These are phyloP conservation scores for Amylostereum chailletii DNA, from an alignment of 1,284 basidiomycete species.

Conservation along the genomic window DNA sequence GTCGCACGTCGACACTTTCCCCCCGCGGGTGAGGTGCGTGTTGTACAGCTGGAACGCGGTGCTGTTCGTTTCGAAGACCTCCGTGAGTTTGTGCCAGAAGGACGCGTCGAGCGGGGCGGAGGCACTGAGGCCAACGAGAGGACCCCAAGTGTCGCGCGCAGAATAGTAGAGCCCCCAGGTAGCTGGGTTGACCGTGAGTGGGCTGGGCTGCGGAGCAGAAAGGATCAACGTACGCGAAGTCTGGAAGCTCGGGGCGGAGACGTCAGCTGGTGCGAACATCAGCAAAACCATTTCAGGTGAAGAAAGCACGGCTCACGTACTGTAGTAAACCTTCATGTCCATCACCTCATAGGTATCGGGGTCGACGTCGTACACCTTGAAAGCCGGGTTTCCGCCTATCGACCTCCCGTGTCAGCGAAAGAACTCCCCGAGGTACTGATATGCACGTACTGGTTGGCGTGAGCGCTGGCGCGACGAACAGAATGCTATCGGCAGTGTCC, in stretches of 20 bases:
- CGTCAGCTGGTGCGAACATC: slow-evolving; percentile 21
- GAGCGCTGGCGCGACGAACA: slow-evolving; percentile 42
- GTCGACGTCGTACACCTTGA: slow-evolving; percentile 45
- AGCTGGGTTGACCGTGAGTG: slow-evolving; percentile 21
- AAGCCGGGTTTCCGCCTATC: slow-evolving; percentile 41
- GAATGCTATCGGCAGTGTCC: slow-evolving; percentile 40
- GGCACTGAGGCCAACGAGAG: slow-evolving; percentile 26
- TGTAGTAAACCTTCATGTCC: slow-evolving; percentile 35
- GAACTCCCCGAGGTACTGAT: background rate
- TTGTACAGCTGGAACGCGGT: slow-evolving; percentile 38
- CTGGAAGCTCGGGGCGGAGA: slow-evolving; percentile 30
- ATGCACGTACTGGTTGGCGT: slow-evolving; percentile 40
- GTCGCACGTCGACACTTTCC: slow-evolving; percentile 26
- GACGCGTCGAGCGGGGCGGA: slow-evolving; percentile 27
- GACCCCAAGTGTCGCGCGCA: slow-evolving; percentile 41
- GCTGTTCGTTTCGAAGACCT: slow-evolving; percentile 40
- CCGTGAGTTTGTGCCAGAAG: slow-evolving; percentile 58
- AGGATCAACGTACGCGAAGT: slow-evolving; percentile 17
- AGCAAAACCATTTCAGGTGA: background rate
- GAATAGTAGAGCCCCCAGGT: slow-evolving; percentile 49
- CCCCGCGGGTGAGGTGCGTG: slow-evolving; percentile 31
- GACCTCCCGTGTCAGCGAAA: background rate
- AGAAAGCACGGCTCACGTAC: slow-evolving; percentile 16
- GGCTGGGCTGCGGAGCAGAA: slow-evolving; percentile 6
- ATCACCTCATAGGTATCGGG: slow-evolving; percentile 45